Conservation (phyloP, 1,284 basidiomycete genomes). For the Papiliotrema fonsecae region DNA sequence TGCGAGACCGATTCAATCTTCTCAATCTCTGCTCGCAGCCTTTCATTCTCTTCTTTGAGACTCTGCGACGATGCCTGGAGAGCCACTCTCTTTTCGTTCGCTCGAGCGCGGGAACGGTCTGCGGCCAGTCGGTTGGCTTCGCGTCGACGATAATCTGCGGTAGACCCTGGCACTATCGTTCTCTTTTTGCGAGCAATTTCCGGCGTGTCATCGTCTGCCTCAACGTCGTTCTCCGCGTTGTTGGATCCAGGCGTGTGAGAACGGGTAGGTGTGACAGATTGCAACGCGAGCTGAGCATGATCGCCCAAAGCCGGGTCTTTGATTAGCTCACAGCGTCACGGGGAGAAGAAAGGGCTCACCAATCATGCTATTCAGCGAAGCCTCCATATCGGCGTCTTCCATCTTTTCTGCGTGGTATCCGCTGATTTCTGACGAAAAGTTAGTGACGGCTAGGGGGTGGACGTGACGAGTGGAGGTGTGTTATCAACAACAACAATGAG, state of each 20-base stretch:
- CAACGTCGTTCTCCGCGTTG: not conserved
- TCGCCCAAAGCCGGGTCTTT: not conserved
- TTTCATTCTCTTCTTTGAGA: slow-evolving; percentile 38
- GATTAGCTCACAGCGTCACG: not conserved
- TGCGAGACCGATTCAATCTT: slow-evolving; percentile 9
- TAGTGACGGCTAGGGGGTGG: slow-evolving; percentile 2
- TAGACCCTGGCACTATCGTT: slow-evolving; percentile 14
- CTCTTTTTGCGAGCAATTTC: not conserved
- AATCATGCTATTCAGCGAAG: slow-evolving; percentile 9
- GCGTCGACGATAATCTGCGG: slow-evolving; percentile 32
- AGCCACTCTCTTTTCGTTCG: slow-evolving; percentile 31
- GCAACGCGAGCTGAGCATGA: too few relatives aligned
- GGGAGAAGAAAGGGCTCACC: slow-evolving; percentile 1
- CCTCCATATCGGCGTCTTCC: too few relatives aligned
- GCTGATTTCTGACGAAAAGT: too few relatives aligned
- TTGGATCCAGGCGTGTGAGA: too few relatives aligned
- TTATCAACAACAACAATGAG: too few relatives aligned
- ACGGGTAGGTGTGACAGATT: too few relatives aligned
- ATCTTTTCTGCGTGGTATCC: too few relatives aligned
- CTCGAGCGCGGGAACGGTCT: slow-evolving; percentile 38
- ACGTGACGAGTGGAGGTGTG: slow-evolving; percentile 7
- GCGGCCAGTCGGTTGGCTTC: slow-evolving; percentile 48
- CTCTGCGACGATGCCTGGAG: slow-evolving; percentile 33
- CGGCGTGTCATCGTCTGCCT: not conserved
- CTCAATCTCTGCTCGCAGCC: slow-evolving; percentile 33